phyloP scores from a whole-genome alignment of 306 rosid species.

The Lathyrus oleraceus region DNA sequence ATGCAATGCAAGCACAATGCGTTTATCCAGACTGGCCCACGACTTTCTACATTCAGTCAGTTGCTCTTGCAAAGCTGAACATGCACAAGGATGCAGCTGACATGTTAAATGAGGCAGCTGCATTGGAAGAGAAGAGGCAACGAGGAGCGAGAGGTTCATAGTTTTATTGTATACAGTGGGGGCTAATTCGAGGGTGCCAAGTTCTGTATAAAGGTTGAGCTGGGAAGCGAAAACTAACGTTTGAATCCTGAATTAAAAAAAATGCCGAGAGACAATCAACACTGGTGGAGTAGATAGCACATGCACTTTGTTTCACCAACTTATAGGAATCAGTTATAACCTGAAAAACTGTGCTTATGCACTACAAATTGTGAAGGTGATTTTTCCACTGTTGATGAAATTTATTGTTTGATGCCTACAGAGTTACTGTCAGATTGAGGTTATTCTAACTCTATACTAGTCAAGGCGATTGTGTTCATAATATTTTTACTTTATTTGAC shows the following conservation, averaged over 20 bases:
- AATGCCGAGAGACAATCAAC: slow-evolving; percentile 44
- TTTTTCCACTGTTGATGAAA: slow-evolving; percentile 47
- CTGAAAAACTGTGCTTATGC: slow-evolving; percentile 46
- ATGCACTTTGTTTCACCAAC: slow-evolving; percentile 38
- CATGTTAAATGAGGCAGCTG: slow-evolving; percentile 90
- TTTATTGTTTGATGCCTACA: slow-evolving; percentile 36
- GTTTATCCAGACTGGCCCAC: slow-evolving; percentile 96
- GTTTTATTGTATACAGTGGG: slow-evolving; percentile 29
- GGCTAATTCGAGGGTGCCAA: slow-evolving; percentile 56
- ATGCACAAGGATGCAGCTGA: slow-evolving; percentile 97
- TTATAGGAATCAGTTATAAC: slow-evolving; percentile 42
- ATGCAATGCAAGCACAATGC: slow-evolving; percentile 98
- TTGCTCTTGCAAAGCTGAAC: slow-evolving; percentile 93
- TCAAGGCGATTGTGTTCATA: slow-evolving; percentile 35
- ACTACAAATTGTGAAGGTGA: slow-evolving; percentile 44
- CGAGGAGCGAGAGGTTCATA: slow-evolving; percentile 71
- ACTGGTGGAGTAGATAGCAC: slow-evolving; percentile 44
- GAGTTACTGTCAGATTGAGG: slow-evolving; percentile 25
- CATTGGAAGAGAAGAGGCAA: slow-evolving; percentile 90
- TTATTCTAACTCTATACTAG: slow-evolving; percentile 29
- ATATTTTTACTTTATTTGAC: slow-evolving; percentile 10
- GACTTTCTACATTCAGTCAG: slow-evolving; percentile 97
- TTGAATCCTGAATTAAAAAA: slow-evolving; percentile 46
- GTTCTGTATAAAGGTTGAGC: slow-evolving; percentile 82
- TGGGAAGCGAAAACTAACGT: slow-evolving; percentile 50